phyloP scores from a whole-genome alignment of 495 filamentous ascomycete species.

The Aspergillus incahuasiensis region DNA sequence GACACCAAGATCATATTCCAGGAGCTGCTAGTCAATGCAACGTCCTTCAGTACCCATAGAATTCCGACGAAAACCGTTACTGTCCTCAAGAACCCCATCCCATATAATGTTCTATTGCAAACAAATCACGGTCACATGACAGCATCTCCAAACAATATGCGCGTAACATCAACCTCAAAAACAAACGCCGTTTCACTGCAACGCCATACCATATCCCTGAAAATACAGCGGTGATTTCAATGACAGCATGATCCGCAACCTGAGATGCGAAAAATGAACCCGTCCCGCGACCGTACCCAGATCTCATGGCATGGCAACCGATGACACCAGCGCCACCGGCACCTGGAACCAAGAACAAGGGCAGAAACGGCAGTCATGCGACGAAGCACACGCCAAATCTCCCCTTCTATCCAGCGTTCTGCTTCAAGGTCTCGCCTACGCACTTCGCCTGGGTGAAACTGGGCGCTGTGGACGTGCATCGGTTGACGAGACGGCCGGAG shows the following conservation, averaged over 20 bases:
- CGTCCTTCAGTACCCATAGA: no score
- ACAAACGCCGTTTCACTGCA: background rate
- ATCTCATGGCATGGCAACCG: constrained; percentile 2
- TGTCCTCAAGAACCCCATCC: no score
- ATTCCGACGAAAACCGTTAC: no score
- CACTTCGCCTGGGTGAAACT: constrained; percentile 80
- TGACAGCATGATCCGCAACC: background rate
- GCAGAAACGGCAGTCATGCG: background rate
- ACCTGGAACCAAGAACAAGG: background rate
- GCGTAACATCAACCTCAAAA: background rate
- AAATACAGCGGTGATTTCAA: background rate
- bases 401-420: constrained; percentile 75
- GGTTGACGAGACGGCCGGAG: constrained; percentile 50
- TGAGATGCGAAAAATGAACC: background rate
- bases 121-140: background rate
- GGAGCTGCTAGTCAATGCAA: no score
- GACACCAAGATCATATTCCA: no score
- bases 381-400: constrained; percentile 18
- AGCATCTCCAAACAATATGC: background rate
- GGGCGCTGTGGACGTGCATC: constrained; percentile 61
- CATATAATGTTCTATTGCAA: no score
- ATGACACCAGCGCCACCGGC: background rate
- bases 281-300: background rate
- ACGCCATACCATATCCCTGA: background rate
- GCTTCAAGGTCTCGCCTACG: constrained; percentile 78